A percentile compares a stretch with the other conserved stretches of the same genome.
phyloP scores from a whole-genome alignment of 202 grass and related monocot genomes.

The Carex sylvatica region DNA sequence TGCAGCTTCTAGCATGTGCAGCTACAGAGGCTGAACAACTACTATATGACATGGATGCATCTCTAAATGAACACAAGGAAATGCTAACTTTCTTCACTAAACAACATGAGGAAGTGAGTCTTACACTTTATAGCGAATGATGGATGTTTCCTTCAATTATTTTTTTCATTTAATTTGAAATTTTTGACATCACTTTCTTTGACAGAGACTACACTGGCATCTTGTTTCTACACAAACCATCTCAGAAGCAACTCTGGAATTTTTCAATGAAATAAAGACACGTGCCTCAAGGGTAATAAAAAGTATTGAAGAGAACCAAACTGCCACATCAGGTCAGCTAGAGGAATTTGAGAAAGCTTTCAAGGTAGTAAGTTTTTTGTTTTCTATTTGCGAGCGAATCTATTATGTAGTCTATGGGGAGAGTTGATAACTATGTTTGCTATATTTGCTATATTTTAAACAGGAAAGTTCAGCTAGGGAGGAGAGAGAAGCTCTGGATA shows the following conservation, averaged over 20 bases:
- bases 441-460: constrained; percentile 26
- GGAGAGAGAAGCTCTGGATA: constrained; percentile 51
- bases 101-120: constrained; percentile 55
- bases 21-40: constrained; percentile 65
- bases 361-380: constrained; percentile 46
- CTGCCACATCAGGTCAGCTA: constrained; percentile 32
- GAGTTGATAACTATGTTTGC: neutral
- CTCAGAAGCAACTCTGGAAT: constrained; percentile 56
- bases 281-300: constrained; percentile 41
- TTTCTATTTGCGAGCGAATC: neutral
- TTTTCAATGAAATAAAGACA: constrained; percentile 47
- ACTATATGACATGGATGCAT: constrained; percentile 47
- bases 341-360: constrained; percentile 64
- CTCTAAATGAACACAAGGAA: constrained; percentile 57
- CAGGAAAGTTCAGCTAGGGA: constrained; percentile 60
- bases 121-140: constrained; percentile 7
- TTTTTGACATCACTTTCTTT: constrained; percentile 11
- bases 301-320: constrained; percentile 52
- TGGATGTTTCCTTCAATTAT: constrained; percentile 9
- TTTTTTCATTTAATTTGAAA: constrained; percentile 26
- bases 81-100: constrained; percentile 51
- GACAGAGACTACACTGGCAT: constrained; percentile 55
- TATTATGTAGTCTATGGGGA: neutral
- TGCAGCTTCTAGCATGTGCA: constrained; percentile 64
- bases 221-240: constrained; percentile 67